Evolutionary conservation across 2,329 filamentous ascomycete genomes (phyloP).

Genomic region (Onygenales sp.): DNA sequence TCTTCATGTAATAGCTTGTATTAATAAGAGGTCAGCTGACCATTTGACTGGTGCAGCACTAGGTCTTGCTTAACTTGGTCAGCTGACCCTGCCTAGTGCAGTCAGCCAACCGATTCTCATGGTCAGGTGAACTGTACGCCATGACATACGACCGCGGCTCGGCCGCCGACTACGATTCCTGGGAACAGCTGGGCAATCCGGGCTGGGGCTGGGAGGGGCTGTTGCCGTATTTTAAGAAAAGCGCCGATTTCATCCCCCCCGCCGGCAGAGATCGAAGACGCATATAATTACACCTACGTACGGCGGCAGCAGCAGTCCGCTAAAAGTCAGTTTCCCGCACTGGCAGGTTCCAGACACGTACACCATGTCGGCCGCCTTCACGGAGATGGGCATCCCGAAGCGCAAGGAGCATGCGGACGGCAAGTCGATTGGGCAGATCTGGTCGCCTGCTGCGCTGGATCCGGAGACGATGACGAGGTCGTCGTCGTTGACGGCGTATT

Average conservation of each 20-base stretch:
- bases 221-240: slow-evolving; percentile 39
- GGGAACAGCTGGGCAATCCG: slow-evolving; percentile 32
- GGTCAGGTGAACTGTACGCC: no score
- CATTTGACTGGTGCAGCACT: no score
- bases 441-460: slow-evolving; percentile 6
- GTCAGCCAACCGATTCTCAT: no score
- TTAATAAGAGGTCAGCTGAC: no score
- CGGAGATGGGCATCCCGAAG: slow-evolving; percentile 2
- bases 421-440: slow-evolving; percentile 5
- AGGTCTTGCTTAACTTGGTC: no score
- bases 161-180: slow-evolving; percentile 30
- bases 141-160: slow-evolving; percentile 11
- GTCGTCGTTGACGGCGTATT: slow-evolving; percentile 5
- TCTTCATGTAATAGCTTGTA: no score
- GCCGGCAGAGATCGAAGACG: slow-evolving; percentile 21
- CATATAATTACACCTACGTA: slow-evolving; percentile 33
- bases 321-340: slow-evolving; percentile 38
- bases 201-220: slow-evolving; percentile 34
- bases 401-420: slow-evolving; percentile 1
- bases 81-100: no score
- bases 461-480: slow-evolving; percentile 4
- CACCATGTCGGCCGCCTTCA: slow-evolving; percentile 9
- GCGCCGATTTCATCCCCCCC: slow-evolving; percentile 34
- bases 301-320: slow-evolving; percentile 36
- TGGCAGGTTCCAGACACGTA: slow-evolving; percentile 16